Base-by-base conservation (phyloP, 2,329 filamentous ascomycete genomes). In the Pseudogymnoascus sp. region DNA sequence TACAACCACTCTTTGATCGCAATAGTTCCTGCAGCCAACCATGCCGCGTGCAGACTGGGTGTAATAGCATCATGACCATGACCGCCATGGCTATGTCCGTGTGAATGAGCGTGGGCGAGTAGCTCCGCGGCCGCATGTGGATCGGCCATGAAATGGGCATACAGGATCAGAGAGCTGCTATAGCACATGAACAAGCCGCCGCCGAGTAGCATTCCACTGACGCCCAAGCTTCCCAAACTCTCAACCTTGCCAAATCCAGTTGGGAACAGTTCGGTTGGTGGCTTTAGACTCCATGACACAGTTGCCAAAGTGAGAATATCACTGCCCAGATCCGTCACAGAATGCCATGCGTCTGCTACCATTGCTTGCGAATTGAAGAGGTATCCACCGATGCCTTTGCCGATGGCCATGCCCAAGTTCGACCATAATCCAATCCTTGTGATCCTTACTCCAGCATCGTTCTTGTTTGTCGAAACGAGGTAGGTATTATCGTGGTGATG, bases 161-260 rank as follows among this genome's bases (percentile, higher is more conserved):
- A 87, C 25, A 94, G 77, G 39, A 85, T 82, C 67, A 87, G 77
- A 61, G 85, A 79, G 68, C 87, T 89, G 74, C 89, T 88, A 75
- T 88, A 84, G 65, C 91, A 91, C 88, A 99, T 97, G 73, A 95
- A 91, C 64, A 96, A 77, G 58, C 94, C 94, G 64, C 94, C 94
- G 57, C 87, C 85, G 2, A 99, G 82, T 68, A 99, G 79, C 76
- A 99, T 89, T 65, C 91, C 87, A 67, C 92, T 97, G 34, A 99
- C 94, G 14, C 93, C 94, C 62, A 99, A 77, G 20, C 91, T 94
- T 18, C 94, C 94, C 71, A 99, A 77, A 69, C 91, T 96, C 78
- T 99, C 94, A n/a, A 99, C 84, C 78, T 99, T 99, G 71, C 94
- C 94, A 72, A 96, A 99, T 1, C 94, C 94, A 69, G 86, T 85